Percentiles rank a stretch among this genome's conserved stretches.
Evolutionary conservation across 768 basidiomycete species (phyloP).

Genomic region (Pulveroboletus ravenelii): DNA sequence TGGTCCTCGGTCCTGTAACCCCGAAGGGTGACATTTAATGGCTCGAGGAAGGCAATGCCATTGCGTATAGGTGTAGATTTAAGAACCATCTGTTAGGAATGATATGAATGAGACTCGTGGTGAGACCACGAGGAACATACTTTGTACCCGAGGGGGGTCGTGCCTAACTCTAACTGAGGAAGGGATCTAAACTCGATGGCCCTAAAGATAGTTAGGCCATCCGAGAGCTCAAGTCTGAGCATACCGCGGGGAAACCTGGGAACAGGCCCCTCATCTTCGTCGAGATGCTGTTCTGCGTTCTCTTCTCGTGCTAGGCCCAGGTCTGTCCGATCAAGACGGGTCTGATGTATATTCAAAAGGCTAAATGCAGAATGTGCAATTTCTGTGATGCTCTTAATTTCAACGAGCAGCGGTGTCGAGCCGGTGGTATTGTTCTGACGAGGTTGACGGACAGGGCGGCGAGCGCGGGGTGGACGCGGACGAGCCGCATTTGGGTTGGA

Average conservation of each 20-base stretch:
- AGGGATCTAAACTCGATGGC: slow-evolving; percentile 78
- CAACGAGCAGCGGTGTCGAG: slow-evolving; percentile 57
- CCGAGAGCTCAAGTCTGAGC: slow-evolving; percentile 70
- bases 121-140: slow-evolving; percentile 33
- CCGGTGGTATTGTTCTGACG: slow-evolving; percentile 28
- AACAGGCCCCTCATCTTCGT: slow-evolving; percentile 65
- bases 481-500: slow-evolving; percentile 8
- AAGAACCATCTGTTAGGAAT: slow-evolving; percentile 52
- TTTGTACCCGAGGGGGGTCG: slow-evolving; percentile 80
- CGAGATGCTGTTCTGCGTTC: slow-evolving; percentile 44
- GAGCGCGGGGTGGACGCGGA: neutral
- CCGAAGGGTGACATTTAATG: slow-evolving; percentile 53
- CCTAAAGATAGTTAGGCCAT: slow-evolving; percentile 62
- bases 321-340: slow-evolving; percentile 56
- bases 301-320: slow-evolving; percentile 35
- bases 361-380: slow-evolving; percentile 80
- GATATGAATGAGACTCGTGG: neutral
- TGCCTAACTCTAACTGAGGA: slow-evolving; percentile 62
- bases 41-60: slow-evolving; percentile 76
- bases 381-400: slow-evolving; percentile 75
- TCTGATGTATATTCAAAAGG: slow-evolving; percentile 64
- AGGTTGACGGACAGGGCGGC: neutral
- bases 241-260: slow-evolving; percentile 81
- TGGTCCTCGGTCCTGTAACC: slow-evolving; percentile 63
- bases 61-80: slow-evolving; percentile 62